Percentiles rank a stretch among this genome's conserved stretches.
These are phyloP conservation scores for Oryza glaberrima DNA, from an alignment of 176 grass and related monocot species.

Conservation along the genomic window DNA sequence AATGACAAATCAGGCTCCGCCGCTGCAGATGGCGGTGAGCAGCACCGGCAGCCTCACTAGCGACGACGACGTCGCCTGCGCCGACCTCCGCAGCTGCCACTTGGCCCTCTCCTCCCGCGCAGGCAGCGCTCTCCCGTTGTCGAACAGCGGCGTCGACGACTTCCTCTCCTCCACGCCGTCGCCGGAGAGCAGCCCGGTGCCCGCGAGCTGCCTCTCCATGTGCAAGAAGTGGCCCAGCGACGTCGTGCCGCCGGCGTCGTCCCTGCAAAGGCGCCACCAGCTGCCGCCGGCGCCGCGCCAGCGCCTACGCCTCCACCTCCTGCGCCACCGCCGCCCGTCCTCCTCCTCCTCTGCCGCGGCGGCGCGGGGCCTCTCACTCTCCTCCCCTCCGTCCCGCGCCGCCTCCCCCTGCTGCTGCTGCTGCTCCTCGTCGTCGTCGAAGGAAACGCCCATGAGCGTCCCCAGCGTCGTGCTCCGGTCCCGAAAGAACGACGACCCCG, in stretches of 20 bases:
- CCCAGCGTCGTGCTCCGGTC: constrained; percentile 96
- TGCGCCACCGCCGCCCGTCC: constrained; percentile 29
- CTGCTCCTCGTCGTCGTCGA: constrained; percentile 41
- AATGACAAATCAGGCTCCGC: constrained; percentile 31
- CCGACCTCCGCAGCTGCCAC: constrained; percentile 32
- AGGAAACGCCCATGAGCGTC: constrained; percentile 90
- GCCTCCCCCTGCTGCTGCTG: neutral
- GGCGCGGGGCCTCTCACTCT: neutral
- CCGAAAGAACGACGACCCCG: constrained; percentile 88
- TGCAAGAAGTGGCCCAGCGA: constrained; percentile 70
- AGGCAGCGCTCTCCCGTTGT: constrained; percentile 43
- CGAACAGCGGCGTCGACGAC: constrained; percentile 48
- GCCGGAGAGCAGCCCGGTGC: constrained; percentile 39
- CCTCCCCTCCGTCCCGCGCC: neutral
- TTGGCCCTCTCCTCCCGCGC: constrained; percentile 23
- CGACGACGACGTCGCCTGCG: constrained; percentile 40
- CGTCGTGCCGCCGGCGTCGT: constrained; percentile 41
- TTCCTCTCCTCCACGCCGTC: constrained; percentile 13
- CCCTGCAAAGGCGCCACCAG: constrained; percentile 68
- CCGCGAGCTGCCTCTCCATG: constrained; percentile 58
- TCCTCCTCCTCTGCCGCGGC: neutral
- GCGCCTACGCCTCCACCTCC: constrained; percentile 34
- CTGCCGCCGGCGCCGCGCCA: constrained; percentile 7
- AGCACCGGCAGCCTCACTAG: constrained; percentile 53
- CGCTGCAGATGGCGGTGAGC: constrained; percentile 63